Evolutionary conservation across 2,329 filamentous ascomycete genomes (phyloP).

Genomic region (Fusarium newnesense): DNA sequence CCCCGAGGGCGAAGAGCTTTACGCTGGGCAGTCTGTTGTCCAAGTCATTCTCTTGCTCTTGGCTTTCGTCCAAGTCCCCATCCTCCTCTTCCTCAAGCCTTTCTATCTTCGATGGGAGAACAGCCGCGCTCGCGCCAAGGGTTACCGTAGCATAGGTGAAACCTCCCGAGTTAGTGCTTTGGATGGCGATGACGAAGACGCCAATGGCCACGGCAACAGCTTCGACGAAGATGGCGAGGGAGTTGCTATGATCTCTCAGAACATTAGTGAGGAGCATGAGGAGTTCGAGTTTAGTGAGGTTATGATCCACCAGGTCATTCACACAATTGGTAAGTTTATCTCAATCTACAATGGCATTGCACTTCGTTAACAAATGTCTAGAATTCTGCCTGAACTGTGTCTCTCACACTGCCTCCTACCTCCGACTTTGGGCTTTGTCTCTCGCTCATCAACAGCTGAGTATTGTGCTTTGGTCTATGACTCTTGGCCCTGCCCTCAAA

Average conservation of each 20-base stretch:
- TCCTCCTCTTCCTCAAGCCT: conserved; percentile 94
- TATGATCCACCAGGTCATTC: conserved; percentile 99
- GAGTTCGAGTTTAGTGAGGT: conserved; percentile 97
- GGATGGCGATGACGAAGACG: conserved; percentile 78
- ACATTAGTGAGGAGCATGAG: conserved; percentile 86
- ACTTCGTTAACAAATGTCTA: conserved; percentile 52
- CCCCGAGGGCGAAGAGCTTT: conserved; percentile 72
- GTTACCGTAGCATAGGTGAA: conserved; percentile 94
- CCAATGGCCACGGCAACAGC: conserved; percentile 68
- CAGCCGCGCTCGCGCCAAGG: conserved; percentile 85
- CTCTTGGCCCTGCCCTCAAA: conserved; percentile 79
- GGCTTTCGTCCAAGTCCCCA: conserved; percentile 86
- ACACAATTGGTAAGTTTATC: conserved; percentile 86
- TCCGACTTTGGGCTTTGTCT: conserved; percentile 97
- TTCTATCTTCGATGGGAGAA: conserved; percentile 95
- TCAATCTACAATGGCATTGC: not conserved
- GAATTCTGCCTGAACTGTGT: conserved; percentile 99
- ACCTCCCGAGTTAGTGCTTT: conserved; percentile 87
- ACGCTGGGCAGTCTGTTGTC: conserved; percentile 78
- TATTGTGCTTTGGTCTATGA: conserved; percentile 97
- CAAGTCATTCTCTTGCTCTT: conserved; percentile 84
- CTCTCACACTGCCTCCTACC: conserved; percentile 97
- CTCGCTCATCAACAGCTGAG: conserved; percentile 98
- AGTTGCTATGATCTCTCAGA: conserved; percentile 88
- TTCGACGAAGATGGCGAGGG: conserved; percentile 78